phyloP scores from a whole-genome alignment of 2,329 filamentous ascomycete species.

The Pseudocercospora cruenta region DNA sequence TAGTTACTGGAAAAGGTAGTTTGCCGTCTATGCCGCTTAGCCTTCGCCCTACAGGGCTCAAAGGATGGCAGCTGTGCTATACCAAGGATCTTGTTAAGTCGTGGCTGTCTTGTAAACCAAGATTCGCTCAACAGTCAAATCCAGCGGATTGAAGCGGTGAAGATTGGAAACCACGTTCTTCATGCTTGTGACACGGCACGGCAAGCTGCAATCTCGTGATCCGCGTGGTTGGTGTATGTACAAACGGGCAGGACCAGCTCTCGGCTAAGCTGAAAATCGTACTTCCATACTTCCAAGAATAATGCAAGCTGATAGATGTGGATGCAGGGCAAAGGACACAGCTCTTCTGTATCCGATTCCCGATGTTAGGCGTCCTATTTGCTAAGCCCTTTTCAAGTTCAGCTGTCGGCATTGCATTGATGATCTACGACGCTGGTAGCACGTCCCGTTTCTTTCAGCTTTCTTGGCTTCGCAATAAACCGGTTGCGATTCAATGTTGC shows the following conservation, averaged over 20 bases:
- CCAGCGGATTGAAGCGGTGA: not conserved
- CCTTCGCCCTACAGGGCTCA: constrained; percentile 1
- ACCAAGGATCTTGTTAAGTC: not conserved
- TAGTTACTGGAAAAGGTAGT: not conserved
- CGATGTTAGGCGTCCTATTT: not conserved
- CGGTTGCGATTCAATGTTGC: not conserved
- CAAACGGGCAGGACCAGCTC: not conserved
- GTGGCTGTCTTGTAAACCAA: not conserved
- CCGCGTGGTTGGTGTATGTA: not conserved
- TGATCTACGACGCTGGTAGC: not conserved
- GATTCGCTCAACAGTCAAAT: not conserved
- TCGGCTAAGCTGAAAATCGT: not conserved
- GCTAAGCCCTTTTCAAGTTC: not conserved
- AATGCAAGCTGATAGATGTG: not conserved
- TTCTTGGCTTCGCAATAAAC: not conserved
- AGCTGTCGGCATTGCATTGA: not conserved
- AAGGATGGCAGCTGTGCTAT: not conserved
- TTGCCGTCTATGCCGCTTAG: not conserved
- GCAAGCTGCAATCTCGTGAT: not conserved
- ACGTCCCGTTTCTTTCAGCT: not conserved
- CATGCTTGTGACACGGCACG: not conserved
- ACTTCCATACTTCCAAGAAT: constrained; percentile 1
- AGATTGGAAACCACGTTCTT: not conserved
- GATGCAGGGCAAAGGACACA: not conserved
- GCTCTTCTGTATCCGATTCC: not conserved